A percentile compares a stretch with the other conserved stretches of the same genome.
phyloP scores from a whole-genome alignment of 1,284 basidiomycete genomes.

The Coniferiporia weirii region DNA sequence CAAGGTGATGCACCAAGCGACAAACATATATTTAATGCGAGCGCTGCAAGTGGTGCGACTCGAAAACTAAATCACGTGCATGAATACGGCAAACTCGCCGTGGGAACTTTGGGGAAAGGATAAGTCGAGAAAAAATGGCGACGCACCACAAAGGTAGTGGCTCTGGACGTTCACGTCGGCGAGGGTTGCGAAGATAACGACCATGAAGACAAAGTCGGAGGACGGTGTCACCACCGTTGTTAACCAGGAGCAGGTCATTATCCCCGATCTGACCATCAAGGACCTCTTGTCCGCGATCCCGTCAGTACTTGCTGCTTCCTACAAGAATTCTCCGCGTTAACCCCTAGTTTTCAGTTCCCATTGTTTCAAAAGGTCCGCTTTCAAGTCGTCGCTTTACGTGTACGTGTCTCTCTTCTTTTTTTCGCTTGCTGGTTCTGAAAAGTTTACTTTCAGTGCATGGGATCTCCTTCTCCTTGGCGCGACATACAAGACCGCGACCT shows the following conservation, averaged over 20 bases:
- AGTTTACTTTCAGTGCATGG: conserved; percentile 47
- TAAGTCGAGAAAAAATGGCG: conserved; percentile 6
- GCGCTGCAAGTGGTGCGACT: too few species aligned
- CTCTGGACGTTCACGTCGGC: neutral
- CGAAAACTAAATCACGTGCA: too few species aligned
- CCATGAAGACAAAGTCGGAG: conserved; percentile 13
- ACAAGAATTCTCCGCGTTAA: neutral
- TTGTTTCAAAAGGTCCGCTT: conserved; percentile 89
- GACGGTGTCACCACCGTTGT: conserved; percentile 32
- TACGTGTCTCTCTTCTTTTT: conserved; percentile 31
- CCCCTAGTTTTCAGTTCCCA: conserved; percentile 53
- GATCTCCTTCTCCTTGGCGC: conserved; percentile 69
- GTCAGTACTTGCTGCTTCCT: conserved; percentile 40
- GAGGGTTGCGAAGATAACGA: conserved; percentile 1
- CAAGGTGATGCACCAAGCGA: too few species aligned
- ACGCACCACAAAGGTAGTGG: conserved; percentile 8
- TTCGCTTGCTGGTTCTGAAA: conserved; percentile 16
- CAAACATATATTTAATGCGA: too few species aligned
- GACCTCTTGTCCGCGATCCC: conserved; percentile 86
- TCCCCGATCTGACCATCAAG: conserved; percentile 82
- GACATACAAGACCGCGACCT: conserved; percentile 67
- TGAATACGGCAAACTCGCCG: neutral
- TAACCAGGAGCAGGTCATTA: conserved; percentile 59
- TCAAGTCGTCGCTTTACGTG: conserved; percentile 84
- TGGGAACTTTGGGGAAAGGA: neutral